Evolutionary conservation across 139 green algal genomes (phyloP), one percentile per base, ranked within the genome.

Genomic region (Micractinium conductrix): DNA sequence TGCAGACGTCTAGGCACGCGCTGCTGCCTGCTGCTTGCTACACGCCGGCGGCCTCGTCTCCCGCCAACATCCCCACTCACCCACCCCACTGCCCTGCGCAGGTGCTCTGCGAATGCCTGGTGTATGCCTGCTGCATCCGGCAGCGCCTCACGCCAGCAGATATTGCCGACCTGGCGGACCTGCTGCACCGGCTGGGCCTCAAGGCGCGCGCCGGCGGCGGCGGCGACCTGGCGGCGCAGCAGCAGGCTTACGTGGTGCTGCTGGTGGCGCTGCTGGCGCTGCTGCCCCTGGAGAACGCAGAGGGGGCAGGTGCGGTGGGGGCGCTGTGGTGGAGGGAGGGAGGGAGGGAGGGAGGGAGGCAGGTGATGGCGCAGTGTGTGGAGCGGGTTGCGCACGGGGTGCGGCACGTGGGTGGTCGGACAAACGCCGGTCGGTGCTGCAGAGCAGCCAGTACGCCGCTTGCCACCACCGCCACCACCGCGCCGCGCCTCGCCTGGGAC

Each of bases 41-140:
- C 16, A 58, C 48, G 48, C 48, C 48, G 10, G 48, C 16, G 10
- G 48, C 48, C 44, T 26, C 48, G 30, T n/a, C n/a, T n/a, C n/a
- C n/a, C n/a, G n/a, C n/a, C 4, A 30, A n/a, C 9, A 40, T 2
- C 4, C 30, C 6, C 17, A 30, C n/a, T 67, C n/a, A n/a, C n/a
- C n/a, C n/a, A n/a, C n/a, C 48, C 45, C 37, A 33, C 4, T 58
- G 1, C 55, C 75, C n/a, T 38, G 8, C 53, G 19, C 53, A 78
- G 68, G n/a, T 82, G 6, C 67, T 85, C n/a, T 89, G 86, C 89
- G 80, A 93, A 62, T 94, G 91, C 78, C 89, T 96, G 74, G 87
- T 94, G 40, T 94, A 94, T 45, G 85, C 81, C 16, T 82, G 88
- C 67, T 69, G 89, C 26, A 89, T 95, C 2, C 82, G 87, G 35